Percentiles rank a stretch among this genome's conserved stretches.
Conservation (phyloP, 495 filamentous ascomycete species). For the Pseudomonodictys pantanalensis region DNA sequence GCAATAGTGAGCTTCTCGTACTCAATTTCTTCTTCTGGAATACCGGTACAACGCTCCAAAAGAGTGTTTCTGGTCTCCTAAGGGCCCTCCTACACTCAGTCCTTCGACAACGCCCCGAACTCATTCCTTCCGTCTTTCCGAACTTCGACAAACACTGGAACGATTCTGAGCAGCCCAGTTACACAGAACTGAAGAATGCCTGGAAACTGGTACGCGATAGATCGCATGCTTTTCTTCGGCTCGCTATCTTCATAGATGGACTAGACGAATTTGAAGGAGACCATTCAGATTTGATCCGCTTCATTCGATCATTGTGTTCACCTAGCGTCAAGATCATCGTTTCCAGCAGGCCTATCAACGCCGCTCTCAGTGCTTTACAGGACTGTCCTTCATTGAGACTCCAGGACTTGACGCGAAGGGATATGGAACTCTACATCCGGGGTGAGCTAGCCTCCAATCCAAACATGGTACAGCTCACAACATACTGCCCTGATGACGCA, state of each 20-base stretch:
- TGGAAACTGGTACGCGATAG: neutral
- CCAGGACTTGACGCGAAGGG: neutral
- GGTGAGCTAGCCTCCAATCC: neutral
- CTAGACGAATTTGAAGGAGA: conserved; percentile 4
- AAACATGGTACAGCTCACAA: neutral
- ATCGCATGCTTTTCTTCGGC: neutral
- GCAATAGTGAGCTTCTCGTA: conserved; percentile 28
- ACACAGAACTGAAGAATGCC: conserved; percentile 1
- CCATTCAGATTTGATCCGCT: neutral
- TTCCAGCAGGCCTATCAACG: neutral
- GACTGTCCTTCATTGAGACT: neutral
- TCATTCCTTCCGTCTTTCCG: conserved; percentile 6
- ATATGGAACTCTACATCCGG: neutral
- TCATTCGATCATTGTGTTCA: neutral
- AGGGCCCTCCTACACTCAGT: conserved; percentile 43
- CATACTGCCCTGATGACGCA: neutral
- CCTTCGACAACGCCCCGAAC: conserved; percentile 25
- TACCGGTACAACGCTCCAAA: conserved; percentile 43
- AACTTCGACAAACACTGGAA: neutral
- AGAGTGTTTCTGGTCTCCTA: conserved; percentile 43
- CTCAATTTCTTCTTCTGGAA: conserved; percentile 46
- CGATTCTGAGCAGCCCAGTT: neutral
- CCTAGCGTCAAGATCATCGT: neutral
- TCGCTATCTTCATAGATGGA: neutral
- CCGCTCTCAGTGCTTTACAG: neutral